Evolutionary conservation across 1,139 yeast species (phyloP), one percentile per base, ranked within the genome.

Genomic region (Magnusiomyces suaveolens): DNA sequence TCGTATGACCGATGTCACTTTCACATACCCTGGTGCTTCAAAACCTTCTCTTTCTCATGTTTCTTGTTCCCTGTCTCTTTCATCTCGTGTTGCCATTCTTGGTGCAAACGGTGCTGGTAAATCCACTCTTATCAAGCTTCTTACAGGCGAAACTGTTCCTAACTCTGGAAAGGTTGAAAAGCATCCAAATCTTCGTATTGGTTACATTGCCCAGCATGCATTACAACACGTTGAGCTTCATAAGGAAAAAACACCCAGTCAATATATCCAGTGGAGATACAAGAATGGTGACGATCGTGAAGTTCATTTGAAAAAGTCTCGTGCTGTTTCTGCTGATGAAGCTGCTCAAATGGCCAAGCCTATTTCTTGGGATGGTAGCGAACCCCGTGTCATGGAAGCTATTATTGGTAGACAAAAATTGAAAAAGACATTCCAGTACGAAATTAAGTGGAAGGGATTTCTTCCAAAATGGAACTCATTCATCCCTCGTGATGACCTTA

Each of bases 41-140:
- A 87, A 86, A 68, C 96, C 97, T 36, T 87, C 96, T 2, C 76
- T 92, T 64, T 67, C 70, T 32, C 68, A 87, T 67, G 95, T 89
- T 52, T 84, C 96, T 2, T 87, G 95, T 72, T 85, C 96, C 16
- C 78, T 92, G 59, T 86, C 96, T 1, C 76, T 92, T 60, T 87
- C 96, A 20, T 90, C 97, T 46, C 85, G 98, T 74, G 96, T 92
- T 61, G 98, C 97, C 48, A 84, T 92, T 66, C 74, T 92, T 60
- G 98, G 98, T 56, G 97, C 98, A 60, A 92, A 92, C 70, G 98
- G 98, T 78, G 98, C 98, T 56, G 98, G 98, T 75, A 92, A 92
- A 71, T 88, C 97, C 6, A 92, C 98, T 21, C 78, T 92, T 66
- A 92, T 92, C 72, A 92, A 92, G 72, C 76, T 90, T 54, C 78